phyloP scores from a whole-genome alignment of 139 green algal genomes.

The Trebouxia sp. region DNA sequence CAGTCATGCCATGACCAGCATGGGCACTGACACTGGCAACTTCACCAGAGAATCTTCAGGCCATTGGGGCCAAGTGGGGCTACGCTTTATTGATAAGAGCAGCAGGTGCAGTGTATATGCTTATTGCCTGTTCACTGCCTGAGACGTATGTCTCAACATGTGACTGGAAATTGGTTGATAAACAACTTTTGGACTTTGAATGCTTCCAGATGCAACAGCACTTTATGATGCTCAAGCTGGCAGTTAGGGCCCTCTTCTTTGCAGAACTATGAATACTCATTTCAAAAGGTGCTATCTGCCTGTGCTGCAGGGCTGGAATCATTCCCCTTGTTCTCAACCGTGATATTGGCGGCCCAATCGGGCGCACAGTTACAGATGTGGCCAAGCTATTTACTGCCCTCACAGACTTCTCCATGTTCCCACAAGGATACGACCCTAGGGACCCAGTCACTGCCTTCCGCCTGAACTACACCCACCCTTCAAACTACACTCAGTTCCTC shows the following conservation, averaged over 20 bases:
- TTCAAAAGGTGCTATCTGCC: no score
- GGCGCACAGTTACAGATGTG: conserved; percentile 33
- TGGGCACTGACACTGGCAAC: conserved; percentile 39
- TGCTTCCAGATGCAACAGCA: no score
- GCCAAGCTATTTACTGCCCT: conserved; percentile 23
- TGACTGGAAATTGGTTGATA: no score
- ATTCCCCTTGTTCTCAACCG: conserved; percentile 25
- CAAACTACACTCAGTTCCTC: conserved; percentile 34
- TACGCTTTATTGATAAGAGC: conserved; percentile 29
- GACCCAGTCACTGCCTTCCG: conserved; percentile 18
- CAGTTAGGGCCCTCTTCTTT: neutral
- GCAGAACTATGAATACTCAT: no score
- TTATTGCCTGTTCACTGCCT: neutral
- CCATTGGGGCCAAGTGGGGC: conserved; percentile 21
- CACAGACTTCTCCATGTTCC: conserved; percentile 27
- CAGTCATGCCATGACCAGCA: conserved; percentile 31
- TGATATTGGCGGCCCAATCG: conserved; percentile 30
- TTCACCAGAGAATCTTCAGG: conserved; percentile 26
- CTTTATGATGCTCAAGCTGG: no score
- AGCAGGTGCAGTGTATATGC: conserved; percentile 13
- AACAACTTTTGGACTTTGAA: no score
- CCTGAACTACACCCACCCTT: conserved; percentile 23
- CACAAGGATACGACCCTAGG: neutral
- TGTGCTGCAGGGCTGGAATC: conserved; percentile 30
- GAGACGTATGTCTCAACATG: no score